Evolutionary conservation across 2,329 filamentous ascomycete genomes (phyloP), one percentile per base, ranked within the genome.

Genomic region (Epichloe baconii): DNA sequence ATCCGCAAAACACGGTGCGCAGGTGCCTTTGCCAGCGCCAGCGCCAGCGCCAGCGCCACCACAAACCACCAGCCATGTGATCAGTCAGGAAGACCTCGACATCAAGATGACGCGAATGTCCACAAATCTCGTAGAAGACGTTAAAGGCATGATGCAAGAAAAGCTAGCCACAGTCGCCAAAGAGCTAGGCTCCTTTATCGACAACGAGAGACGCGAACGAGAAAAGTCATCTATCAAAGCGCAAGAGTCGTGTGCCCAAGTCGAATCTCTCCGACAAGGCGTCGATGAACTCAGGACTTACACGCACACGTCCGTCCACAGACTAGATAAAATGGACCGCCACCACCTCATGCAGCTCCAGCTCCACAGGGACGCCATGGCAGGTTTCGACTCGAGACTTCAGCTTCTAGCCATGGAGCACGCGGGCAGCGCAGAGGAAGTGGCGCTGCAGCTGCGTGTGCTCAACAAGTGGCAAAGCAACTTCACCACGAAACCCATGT

Each of bases 401-500:
- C 43, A 43, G 21, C 6, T 14, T 14, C 2, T 41, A 5, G 36
- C 40, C 14, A 15, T 15, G 26, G 23, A 50, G 41, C 49, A 49
- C 5, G 15, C 53, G 12, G 54, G 58, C 2, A 41, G 48, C 41
- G 7, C 50, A 17, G 61, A 66, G 0, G 59, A 61, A 4, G 55
- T 75, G 5, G 63, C 67, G 15, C 58, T 67, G 40, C 61, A 69
- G 44, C 35, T 75, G 4, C 57, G 57, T 19, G 59, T 66, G 1
- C 56, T 82, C 7, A 70, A 76, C 57, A 51, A 53, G 0, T 76
- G 75, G 53, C 78, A 71, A 53, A 72, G 71, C 51, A 77, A 75
- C 55, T 60, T 82, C 7, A 67, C 60, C 19, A 72, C 74, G 1
- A 70, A 66, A 44, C 57, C 62, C 2, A 61, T 77, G 26, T 70